Evolutionary conservation across 352 stramenopile species (phyloP).

Genomic region (Phytophthora nicotianae): DNA sequence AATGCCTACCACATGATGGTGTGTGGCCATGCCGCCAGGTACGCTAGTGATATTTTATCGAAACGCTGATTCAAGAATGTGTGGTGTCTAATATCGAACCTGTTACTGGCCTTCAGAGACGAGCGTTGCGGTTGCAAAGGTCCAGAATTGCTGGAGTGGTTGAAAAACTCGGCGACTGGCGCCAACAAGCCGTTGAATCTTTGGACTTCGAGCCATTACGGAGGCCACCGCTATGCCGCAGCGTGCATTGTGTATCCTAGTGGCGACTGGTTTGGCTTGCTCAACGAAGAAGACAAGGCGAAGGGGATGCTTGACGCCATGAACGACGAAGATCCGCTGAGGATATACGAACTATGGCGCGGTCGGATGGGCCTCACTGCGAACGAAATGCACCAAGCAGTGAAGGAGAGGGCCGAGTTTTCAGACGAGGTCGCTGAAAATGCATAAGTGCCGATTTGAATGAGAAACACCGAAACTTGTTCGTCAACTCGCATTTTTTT

Average conservation of each 20-base stretch:
- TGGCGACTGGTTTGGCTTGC: constrained; percentile 76
- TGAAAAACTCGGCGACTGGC: constrained; percentile 41
- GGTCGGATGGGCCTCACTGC: constrained; percentile 63
- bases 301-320: constrained; percentile 48
- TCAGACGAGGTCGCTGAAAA: constrained; percentile 21
- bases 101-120: constrained; percentile 37
- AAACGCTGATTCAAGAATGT: constrained; percentile 1
- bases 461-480: neutral
- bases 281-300: constrained; percentile 64
- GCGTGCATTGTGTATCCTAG: constrained; percentile 78
- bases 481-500: neutral
- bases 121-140: constrained; percentile 77
- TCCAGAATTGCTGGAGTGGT: constrained; percentile 69
- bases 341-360: constrained; percentile 61
- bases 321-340: constrained; percentile 46
- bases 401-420: constrained; percentile 35
- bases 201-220: constrained; percentile 73
- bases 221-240: constrained; percentile 73
- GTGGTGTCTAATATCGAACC: constrained; percentile 16
- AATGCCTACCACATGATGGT: constrained; percentile 67
- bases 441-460: constrained; percentile 6
- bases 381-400: constrained; percentile 51
- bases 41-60: neutral
- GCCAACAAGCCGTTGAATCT: constrained; percentile 51
- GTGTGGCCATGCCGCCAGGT: constrained; percentile 60